Percentiles rank a stretch among this genome's conserved stretches.
These are phyloP conservation scores for Kodamaea arcana DNA, from an alignment of 1,139 yeast genomes.

Conservation along the genomic window DNA sequence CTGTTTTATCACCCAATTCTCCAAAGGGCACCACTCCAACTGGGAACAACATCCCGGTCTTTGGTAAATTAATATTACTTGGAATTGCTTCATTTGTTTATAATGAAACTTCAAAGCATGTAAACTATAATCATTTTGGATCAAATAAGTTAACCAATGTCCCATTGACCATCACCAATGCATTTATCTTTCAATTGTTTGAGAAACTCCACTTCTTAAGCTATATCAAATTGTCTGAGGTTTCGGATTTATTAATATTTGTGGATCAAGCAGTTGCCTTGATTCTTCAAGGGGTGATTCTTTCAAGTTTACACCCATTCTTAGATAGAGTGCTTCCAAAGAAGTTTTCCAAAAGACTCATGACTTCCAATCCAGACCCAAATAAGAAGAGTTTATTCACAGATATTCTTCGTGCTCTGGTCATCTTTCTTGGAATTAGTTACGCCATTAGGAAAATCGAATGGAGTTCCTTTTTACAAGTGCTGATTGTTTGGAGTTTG, in stretches of 20 bases:
- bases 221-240: neutral
- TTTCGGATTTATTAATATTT: neutral
- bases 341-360: conserved; percentile 20
- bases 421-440: conserved; percentile 78
- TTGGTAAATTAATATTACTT: conserved; percentile 29
- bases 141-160: conserved; percentile 9
- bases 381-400: conserved; percentile 28
- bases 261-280: conserved; percentile 28
- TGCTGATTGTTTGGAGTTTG: conserved; percentile 69
- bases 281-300: conserved; percentile 50
- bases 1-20: neutral
- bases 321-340: conserved; percentile 49
- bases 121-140: conserved; percentile 43
- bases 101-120: conserved; percentile 47
- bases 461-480: conserved; percentile 76
- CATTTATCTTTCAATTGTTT: conserved; percentile 29
- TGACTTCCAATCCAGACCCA: conserved; percentile 25
- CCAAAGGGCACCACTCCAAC: conserved; percentile 2
- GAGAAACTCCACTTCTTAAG: conserved; percentile 23
- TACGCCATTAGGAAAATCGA: conserved; percentile 79
- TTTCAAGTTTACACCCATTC: conserved; percentile 62
- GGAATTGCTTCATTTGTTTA: conserved; percentile 45
- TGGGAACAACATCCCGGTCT: conserved; percentile 12
- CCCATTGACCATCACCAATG: conserved; percentile 33
- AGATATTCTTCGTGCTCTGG: conserved; percentile 52